Base-by-base conservation (phyloP, 2,329 filamentous ascomycete genomes). In the Alternaria postmessia region DNA sequence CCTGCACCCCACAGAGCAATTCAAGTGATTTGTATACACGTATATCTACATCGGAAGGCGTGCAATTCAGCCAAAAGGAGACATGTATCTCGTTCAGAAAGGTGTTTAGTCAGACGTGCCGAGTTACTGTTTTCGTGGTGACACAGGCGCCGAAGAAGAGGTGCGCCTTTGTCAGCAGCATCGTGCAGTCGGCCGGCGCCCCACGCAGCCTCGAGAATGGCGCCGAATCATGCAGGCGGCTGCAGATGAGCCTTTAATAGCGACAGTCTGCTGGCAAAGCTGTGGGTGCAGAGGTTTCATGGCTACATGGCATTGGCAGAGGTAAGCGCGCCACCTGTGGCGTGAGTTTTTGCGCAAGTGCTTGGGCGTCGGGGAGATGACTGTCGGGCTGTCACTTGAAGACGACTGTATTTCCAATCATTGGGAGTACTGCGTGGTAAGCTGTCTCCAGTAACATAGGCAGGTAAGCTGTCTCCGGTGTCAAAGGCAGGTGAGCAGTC, bases 151-250 rank as follows among this genome's bases (percentile, higher is more conserved):
- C 41, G 32, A 7, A 22, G 12, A 39, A n/a, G 12, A 39, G 30
- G n/a, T 41, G 36, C n/a, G 41, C 38, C 48, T 60, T 63, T 61
- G 61, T 58, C 58, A 64, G 54, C 61, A 32, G 43, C 61, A 34
- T 41, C 34, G 43, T 44, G 51, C 56, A 51, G 32, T 26, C 28
- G 49, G 48, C 51, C 47, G 46, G 46, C 46, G 46, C 46, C 46
- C 46, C 46, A 48, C 46, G 49, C 43, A 58, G 56, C 41, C 32
- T 59, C 51, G 47, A 48, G 39, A 49, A 30, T n/a, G 6, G 20
- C 7, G 46, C 46, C 46, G 46, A 49, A 38, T n/a, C 18, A 49
- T 49, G 46, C 46, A 49, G 46, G 32, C 46, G 46, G 14, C 46
- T 24, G 20, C 46, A 49, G 32, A 49, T 20, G 46, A 18, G 22